These are phyloP conservation scores for Heritiera fomes DNA, from an alignment of 345 rosid species.

Conservation along the genomic window DNA sequence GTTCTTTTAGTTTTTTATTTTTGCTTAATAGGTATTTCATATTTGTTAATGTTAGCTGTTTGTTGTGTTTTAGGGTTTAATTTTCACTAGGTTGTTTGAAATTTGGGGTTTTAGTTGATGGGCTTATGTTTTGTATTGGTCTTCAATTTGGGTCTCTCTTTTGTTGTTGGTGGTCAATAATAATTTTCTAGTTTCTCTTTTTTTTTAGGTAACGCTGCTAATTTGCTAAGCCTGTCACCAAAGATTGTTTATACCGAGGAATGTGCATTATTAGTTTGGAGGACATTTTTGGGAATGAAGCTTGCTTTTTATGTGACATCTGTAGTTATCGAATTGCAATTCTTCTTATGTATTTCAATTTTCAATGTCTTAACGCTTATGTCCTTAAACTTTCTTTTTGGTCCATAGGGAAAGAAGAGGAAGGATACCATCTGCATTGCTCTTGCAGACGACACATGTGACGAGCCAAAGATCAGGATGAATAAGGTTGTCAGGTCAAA, in stretches of 20 bases:
- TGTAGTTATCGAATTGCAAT: not conserved
- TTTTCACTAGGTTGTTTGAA: not conserved
- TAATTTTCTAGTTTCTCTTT: not conserved
- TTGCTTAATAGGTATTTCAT: not conserved
- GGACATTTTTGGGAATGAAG: not conserved
- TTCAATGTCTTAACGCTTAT: not conserved
- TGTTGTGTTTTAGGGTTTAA: constrained; percentile 7
- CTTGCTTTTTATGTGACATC: not conserved
- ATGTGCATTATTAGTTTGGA: not conserved
- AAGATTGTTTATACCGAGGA: not conserved
- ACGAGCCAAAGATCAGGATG: constrained; percentile 86
- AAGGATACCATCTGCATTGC: constrained; percentile 86
- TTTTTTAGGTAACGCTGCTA: not conserved
- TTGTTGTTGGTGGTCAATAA: not conserved
- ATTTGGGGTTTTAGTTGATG: not conserved
- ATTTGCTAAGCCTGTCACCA: not conserved
- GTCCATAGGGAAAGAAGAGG: constrained; percentile 73
- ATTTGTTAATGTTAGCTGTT: not conserved
- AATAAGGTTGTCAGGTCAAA: constrained; percentile 84
- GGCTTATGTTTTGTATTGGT: not conserved
- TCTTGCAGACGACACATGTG: constrained; percentile 78
- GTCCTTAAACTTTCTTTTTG: constrained; percentile 3
- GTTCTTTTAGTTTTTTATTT: not conserved
- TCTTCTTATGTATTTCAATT: not conserved
- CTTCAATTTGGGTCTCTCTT: not conserved